Evolutionary conservation across 768 basidiomycete genomes (phyloP).

Genomic region (Naematelia aurantialba): DNA sequence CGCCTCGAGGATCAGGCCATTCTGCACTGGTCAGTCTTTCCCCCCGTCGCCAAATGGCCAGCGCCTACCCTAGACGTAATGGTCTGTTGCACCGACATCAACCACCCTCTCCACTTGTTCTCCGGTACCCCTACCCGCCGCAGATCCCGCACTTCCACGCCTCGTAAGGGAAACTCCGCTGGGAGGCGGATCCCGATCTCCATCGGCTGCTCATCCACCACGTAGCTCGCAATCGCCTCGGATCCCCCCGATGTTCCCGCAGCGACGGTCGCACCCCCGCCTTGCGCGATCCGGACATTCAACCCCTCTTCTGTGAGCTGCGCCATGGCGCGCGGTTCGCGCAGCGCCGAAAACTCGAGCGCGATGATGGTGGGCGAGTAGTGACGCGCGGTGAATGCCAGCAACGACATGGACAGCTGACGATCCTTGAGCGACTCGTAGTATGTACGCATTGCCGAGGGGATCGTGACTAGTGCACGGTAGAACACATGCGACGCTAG

Average conservation of each 20-base stretch:
- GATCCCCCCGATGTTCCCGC: conserved; percentile 53
- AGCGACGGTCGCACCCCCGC: conserved; percentile 45
- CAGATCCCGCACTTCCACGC: conserved; percentile 80
- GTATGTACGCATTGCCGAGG: conserved; percentile 81
- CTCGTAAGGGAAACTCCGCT: conserved; percentile 80
- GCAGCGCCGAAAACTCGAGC: conserved; percentile 71
- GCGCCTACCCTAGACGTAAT: conserved; percentile 74
- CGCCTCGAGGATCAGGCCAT: conserved; percentile 84
- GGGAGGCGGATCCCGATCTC: conserved; percentile 86
- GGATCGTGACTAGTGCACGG: conserved; percentile 74
- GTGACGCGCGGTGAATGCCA: conserved; percentile 71
- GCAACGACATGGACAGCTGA: conserved; percentile 71
- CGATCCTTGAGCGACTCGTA: conserved; percentile 83
- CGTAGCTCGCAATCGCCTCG: conserved; percentile 79
- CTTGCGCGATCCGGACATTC: conserved; percentile 68
- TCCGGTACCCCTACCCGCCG: conserved; percentile 83
- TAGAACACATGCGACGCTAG: conserved; percentile 86
- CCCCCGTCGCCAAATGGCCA: background rate
- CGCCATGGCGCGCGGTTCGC: conserved; percentile 51
- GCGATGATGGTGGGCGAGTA: conserved; percentile 86
- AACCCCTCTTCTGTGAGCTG: conserved; percentile 66
- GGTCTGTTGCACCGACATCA: conserved; percentile 84
- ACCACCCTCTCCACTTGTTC: conserved; percentile 87
- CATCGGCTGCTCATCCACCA: conserved; percentile 87
- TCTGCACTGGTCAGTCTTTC: conserved; percentile 55